These are phyloP conservation scores for Hypoxylon rickii DNA, from an alignment of 495 filamentous ascomycete species.

Conservation along the genomic window DNA sequence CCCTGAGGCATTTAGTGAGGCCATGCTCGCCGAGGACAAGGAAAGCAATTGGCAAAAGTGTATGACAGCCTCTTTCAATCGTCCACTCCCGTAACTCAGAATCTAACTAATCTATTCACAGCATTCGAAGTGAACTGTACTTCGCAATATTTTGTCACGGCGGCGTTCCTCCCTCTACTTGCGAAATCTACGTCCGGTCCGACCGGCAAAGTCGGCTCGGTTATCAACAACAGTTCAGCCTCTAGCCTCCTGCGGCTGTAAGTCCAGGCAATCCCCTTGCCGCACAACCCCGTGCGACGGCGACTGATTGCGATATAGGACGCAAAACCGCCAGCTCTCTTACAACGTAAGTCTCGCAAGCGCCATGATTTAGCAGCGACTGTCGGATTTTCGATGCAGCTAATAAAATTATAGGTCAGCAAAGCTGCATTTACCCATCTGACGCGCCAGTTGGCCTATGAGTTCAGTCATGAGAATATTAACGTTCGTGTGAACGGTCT, in stretches of 20 bases:
- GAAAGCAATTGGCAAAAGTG: slow-evolving; percentile 60
- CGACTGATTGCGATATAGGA: too few relatives aligned
- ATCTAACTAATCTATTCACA: slow-evolving; percentile 48
- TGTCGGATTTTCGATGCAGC: not conserved
- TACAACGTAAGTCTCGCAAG: slow-evolving; percentile 54
- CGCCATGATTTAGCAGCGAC: not conserved
- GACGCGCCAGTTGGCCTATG: slow-evolving; percentile 54
- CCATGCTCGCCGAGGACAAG: slow-evolving; percentile 48
- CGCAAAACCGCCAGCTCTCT: slow-evolving; percentile 70
- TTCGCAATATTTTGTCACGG: slow-evolving; percentile 61
- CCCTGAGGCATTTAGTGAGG: slow-evolving; percentile 29
- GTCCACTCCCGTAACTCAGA: slow-evolving; percentile 5
- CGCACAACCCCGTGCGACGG: too few relatives aligned
- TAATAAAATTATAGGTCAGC: slow-evolving; percentile 45
- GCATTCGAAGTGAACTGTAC: slow-evolving; percentile 79
- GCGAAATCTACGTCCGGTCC: slow-evolving; percentile 50
- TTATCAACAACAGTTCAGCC: slow-evolving; percentile 62
- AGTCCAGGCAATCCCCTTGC: slow-evolving; percentile 8
- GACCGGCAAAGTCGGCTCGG: slow-evolving; percentile 56
- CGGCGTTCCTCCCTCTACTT: slow-evolving; percentile 50
- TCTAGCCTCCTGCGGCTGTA: slow-evolving; percentile 48
- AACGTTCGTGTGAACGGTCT: slow-evolving; percentile 73
- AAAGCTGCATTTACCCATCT: slow-evolving; percentile 79
- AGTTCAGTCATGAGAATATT: slow-evolving; percentile 43
- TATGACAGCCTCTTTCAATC: slow-evolving; percentile 24